Base-by-base conservation (phyloP, 495 filamentous ascomycete species). In the Aspergillus mulundensis region DNA sequence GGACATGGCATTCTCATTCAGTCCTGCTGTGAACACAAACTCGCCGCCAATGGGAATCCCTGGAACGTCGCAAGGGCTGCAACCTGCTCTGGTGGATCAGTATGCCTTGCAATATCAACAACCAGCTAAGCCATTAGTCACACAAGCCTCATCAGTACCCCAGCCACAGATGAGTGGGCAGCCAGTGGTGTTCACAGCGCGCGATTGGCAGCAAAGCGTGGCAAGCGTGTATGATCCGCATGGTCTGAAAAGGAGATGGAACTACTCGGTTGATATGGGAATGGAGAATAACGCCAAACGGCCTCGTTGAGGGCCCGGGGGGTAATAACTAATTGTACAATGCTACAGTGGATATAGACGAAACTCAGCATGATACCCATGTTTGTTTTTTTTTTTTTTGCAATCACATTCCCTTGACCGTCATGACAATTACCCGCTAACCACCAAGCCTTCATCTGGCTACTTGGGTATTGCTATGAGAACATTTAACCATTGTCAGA, bases 181-280 rank as follows among this genome's bases (percentile, higher is more conserved):
- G 15, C 81, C 78, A 7, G 78, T 84, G 15, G 86, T 95, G 59
- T 89, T 98, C 54, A 95, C 90, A 12, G 90, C 94, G 11, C 87
- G 87, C 57, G 95, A 96, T 83, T 98, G 94, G 94, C 92, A 96
- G 69, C 89, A 96, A 63, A 90, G 85, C 42, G 92, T 98, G 61
- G 92, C 95, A 14, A 90, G 84, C 63, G 89, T 93, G 1, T 96
- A 87, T 71, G 88, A 91, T 57, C 75, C 77, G 43, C 85, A 85
- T 50, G 85, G 86, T 4, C 65, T 89, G 28, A 95, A 95, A 69
- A 77, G 90, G 38, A 74, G 86, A 24, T 93, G 89, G 88, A 74
- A 77, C 49, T 72, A 74, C 54, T 69, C 73, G 3, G 62, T 71
- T 41, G 73, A 78, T 30, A 32, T 74, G 30, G 61, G 51, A 28